These are phyloP conservation scores for Aquilaria agallochum DNA, from an alignment of 441 rosid genomes.

Conservation along the genomic window DNA sequence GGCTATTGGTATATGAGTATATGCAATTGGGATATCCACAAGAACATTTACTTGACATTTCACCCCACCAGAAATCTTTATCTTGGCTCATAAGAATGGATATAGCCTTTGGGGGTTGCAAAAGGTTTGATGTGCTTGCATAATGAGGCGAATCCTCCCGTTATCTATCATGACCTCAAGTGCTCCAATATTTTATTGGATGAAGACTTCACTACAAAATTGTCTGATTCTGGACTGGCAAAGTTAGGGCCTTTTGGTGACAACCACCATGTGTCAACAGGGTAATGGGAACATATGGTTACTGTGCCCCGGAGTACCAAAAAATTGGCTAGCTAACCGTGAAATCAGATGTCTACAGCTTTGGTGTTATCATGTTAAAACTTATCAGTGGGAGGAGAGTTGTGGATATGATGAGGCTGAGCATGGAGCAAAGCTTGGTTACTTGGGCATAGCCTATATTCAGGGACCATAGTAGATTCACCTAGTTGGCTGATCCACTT, in stretches of 20 bases:
- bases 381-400: conserved; percentile 67
- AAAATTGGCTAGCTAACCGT: conserved; percentile 64
- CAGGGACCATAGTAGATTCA: conserved; percentile 49
- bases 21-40: conserved; percentile 66
- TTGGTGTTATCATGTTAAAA: conserved; percentile 78
- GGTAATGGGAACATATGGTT: conserved; percentile 88
- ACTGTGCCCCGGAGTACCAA: conserved; percentile 88
- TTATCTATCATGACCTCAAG: conserved; percentile 67
- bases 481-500: conserved; percentile 59
- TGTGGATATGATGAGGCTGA: conserved; percentile 52
- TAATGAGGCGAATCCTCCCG: conserved; percentile 73
- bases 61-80: conserved; percentile 41
- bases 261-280: conserved; percentile 66
- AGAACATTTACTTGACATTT: conserved; percentile 68
- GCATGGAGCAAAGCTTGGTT: conserved; percentile 57
- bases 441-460: conserved; percentile 71
- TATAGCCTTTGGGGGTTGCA: conserved; percentile 66
- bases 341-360: conserved; percentile 80
- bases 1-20: conserved; percentile 76
- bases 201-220: conserved; percentile 47
- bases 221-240: conserved; percentile 74
- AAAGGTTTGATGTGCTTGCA: conserved; percentile 77
- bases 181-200: conserved; percentile 77
- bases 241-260: conserved; percentile 80
- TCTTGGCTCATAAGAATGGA: conserved; percentile 67